A percentile compares a stretch with the other conserved stretches of the same genome.
Evolutionary conservation across 139 green algal species (phyloP).

Genomic region (Nannochloris sp.): DNA sequence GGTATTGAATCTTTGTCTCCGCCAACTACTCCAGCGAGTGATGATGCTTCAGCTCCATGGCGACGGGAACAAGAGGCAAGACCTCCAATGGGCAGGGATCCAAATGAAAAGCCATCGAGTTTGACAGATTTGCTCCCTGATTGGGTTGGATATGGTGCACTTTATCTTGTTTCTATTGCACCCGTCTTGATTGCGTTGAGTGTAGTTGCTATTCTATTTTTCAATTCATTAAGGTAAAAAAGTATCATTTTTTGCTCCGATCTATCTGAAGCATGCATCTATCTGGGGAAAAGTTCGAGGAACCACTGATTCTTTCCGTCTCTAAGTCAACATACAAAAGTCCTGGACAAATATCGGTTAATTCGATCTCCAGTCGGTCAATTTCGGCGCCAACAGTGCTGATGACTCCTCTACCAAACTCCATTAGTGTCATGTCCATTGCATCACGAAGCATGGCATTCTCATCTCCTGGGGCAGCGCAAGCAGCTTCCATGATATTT

Average conservation of each 20-base stretch:
- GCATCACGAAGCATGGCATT: conserved; percentile 10
- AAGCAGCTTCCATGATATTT: conserved; percentile 14
- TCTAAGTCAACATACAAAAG: conserved; percentile 73
- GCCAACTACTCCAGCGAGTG: conserved; percentile 11
- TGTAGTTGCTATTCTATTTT: conserved; percentile 68
- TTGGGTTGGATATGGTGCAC: conserved; percentile 70
- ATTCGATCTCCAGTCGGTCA: conserved; percentile 76
- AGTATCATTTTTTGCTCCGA: neutral
- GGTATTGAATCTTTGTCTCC: conserved; percentile 5
- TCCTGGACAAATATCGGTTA: conserved; percentile 54
- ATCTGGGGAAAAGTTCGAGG: neutral
- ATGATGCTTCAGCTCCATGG: conserved; percentile 23
- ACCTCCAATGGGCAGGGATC: conserved; percentile 40
- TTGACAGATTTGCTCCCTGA: conserved; percentile 64
- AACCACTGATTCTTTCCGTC: conserved; percentile 38
- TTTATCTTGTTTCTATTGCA: conserved; percentile 69
- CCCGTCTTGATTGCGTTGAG: conserved; percentile 68
- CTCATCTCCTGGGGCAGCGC: conserved; percentile 10
- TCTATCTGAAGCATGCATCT: neutral
- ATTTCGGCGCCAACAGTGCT: conserved; percentile 77
- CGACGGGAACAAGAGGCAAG: conserved; percentile 8
- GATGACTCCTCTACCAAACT: conserved; percentile 65
- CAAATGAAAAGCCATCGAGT: conserved; percentile 55
- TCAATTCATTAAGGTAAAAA: conserved; percentile 65
- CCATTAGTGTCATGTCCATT: conserved; percentile 38